Conservation (phyloP, 495 filamentous ascomycete genomes). For the Penicillium riverlandense region DNA sequence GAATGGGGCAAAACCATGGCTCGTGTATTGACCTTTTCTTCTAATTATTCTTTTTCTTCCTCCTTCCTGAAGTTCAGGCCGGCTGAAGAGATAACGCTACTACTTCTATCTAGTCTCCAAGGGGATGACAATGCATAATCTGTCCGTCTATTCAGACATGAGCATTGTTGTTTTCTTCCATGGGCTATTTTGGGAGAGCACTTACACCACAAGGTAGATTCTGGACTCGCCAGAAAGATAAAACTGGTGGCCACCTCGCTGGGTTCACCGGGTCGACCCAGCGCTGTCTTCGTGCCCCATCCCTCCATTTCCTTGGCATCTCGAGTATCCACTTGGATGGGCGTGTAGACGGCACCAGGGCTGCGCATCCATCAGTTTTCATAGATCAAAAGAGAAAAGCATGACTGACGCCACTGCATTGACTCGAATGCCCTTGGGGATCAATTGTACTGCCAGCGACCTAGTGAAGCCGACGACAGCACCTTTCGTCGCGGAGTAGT, state of each 20-base stretch:
- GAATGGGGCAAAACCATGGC: constrained; percentile 31
- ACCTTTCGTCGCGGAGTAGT: constrained; percentile 57
- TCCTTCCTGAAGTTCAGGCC: neutral
- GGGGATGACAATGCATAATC: constrained; percentile 43
- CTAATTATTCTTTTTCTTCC: constrained; percentile 1
- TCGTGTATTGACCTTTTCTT: constrained; percentile 19
- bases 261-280: constrained; percentile 51
- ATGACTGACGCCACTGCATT: constrained; percentile 51
- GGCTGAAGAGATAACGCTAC: too few species aligned
- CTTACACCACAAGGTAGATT: constrained; percentile 46
- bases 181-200: neutral
- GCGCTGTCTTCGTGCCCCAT: constrained; percentile 26
- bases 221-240: constrained; percentile 52
- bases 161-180: too few species aligned
- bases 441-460: constrained; percentile 45
- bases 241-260: constrained; percentile 57
- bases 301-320: constrained; percentile 45
- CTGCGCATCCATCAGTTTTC: constrained; percentile 9
- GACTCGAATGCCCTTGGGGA: constrained; percentile 53
- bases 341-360: constrained; percentile 52
- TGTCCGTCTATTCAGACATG: constrained; percentile 34
- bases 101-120: constrained; percentile 23
- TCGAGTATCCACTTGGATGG: constrained; percentile 47
- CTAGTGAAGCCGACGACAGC: constrained; percentile 55
- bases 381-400: neutral